Conservation (phyloP, 176 grass and related monocot species). For the Saccharum officinarum region DNA sequence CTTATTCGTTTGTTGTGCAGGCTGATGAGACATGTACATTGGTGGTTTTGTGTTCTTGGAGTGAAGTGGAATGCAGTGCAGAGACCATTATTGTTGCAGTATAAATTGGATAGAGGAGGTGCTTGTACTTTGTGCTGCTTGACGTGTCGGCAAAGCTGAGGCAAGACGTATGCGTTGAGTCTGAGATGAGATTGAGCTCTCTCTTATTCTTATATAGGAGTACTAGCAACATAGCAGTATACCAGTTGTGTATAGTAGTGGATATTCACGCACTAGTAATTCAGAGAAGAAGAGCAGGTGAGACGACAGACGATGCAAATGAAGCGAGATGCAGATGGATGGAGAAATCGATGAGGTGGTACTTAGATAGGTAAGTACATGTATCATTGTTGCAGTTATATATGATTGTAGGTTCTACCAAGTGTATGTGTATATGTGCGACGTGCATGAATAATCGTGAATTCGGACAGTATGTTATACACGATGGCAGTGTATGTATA, state of each 20-base stretch:
- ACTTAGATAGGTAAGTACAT: neutral
- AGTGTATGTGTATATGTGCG: neutral
- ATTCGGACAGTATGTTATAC: neutral
- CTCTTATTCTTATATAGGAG: neutral
- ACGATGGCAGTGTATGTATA: neutral
- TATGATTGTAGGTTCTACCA: neutral
- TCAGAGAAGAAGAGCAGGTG: neutral
- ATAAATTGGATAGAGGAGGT: neutral
- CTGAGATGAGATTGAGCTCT: neutral
- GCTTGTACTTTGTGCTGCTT: neutral
- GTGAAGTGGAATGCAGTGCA: neutral
- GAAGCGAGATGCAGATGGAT: neutral
- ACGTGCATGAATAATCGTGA: neutral
- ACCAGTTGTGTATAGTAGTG: neutral
- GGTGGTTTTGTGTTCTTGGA: neutral
- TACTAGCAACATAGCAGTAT: neutral
- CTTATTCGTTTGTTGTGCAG: neutral
- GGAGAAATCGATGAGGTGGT: neutral
- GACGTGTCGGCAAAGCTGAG: neutral
- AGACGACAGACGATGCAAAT: neutral
- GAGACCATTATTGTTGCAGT: neutral
- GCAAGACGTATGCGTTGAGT: neutral
- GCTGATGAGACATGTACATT: constrained; percentile 10
- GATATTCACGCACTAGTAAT: too few species aligned
- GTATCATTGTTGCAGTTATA: neutral